A percentile compares a stretch with the other conserved stretches of the same genome.
Evolutionary conservation across 2,329 filamentous ascomycete species (phyloP).

Genomic region (Capronia epimyces): DNA sequence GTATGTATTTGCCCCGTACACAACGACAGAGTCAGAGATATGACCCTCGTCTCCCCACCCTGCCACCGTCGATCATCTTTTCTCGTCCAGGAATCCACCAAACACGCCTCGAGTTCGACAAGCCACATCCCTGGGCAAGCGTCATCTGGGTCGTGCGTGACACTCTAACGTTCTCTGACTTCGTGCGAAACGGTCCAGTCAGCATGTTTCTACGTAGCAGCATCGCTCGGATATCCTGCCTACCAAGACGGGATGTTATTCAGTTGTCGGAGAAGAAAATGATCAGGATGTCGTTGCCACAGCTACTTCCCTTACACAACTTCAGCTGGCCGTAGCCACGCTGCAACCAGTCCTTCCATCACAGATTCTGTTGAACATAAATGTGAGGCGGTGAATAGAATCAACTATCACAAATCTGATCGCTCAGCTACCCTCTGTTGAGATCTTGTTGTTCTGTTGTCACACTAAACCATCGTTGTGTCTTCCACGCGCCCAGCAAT

Average conservation of each 20-base stretch:
- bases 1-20: too few species aligned
- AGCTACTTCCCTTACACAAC: background rate
- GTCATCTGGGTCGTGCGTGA: conserved; percentile 3
- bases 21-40: too few species aligned
- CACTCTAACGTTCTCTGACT: background rate
- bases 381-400: background rate
- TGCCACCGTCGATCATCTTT: conserved; percentile 2
- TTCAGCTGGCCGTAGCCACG: too few species aligned
- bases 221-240: background rate
- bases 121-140: conserved; percentile 7
- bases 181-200: background rate
- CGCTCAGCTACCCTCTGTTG: too few species aligned
- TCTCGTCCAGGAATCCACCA: background rate
- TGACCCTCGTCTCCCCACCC: background rate
- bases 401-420: background rate
- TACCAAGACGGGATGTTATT: background rate
- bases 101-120: background rate
- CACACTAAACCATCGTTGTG: too few species aligned
- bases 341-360: background rate
- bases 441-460: too few species aligned
- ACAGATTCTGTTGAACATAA: background rate
- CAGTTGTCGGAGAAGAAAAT: background rate
- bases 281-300: background rate
- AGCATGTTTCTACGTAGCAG: background rate
- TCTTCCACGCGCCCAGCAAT: conserved; percentile 12